A percentile compares a stretch with the other conserved stretches of the same genome.
These are phyloP conservation scores for Orbilia blumenaviensis DNA, from an alignment of 2,329 filamentous ascomycete genomes.

Conservation along the genomic window DNA sequence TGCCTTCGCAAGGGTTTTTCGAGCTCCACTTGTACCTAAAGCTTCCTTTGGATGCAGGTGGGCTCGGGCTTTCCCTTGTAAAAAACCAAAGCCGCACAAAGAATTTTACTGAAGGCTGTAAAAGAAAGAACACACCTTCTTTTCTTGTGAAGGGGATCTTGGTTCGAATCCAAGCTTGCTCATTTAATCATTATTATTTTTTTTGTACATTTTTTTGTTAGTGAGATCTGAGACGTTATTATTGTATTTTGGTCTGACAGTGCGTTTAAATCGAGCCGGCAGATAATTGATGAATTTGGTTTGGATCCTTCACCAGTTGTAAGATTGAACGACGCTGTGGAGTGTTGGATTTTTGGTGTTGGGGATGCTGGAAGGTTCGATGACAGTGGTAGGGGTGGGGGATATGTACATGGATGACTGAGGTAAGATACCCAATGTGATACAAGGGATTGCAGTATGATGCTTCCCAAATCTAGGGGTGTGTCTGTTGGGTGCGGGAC, in stretches of 20 bases:
- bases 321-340: background rate
- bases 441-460: no score
- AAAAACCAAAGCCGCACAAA: conserved; percentile 10
- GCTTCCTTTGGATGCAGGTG: no score
- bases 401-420: background rate
- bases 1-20: conserved; percentile 48
- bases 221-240: background rate
- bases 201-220: background rate
- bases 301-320: background rate
- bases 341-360: conserved; percentile 47
- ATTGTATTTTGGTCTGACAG: background rate
- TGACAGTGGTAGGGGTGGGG: background rate
- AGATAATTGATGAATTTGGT: background rate
- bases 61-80: conserved; percentile 9
- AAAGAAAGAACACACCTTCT: conserved; percentile 35
- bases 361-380: conserved; percentile 35
- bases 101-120: conserved; percentile 23
- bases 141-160: conserved; percentile 37
- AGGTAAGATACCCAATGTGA: no score
- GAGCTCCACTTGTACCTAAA: background rate
- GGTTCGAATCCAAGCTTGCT: conserved; percentile 54
- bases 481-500: no score
- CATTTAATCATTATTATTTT: conserved; percentile 29
- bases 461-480: no score
- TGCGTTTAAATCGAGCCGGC: background rate